Conservation (phyloP, 306 rosid species). For the Mucuna pruriens region DNA sequence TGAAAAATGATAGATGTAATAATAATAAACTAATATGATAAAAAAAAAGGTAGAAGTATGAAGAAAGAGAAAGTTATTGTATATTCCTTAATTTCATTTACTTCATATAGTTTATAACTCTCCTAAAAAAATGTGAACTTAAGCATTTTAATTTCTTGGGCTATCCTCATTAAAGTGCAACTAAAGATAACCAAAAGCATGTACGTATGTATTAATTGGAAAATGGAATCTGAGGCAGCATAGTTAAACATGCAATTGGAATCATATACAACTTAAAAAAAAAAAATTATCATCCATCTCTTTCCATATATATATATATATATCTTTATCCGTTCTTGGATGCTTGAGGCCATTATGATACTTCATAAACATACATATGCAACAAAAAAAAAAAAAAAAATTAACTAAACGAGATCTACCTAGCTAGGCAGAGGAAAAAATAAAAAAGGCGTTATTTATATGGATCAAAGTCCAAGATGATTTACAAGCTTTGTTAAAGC, state of each 20-base stretch:
- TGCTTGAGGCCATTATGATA: background rate
- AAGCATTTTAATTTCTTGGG: too few relatives aligned
- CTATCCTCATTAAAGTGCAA: too few relatives aligned
- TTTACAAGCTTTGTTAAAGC: slow-evolving; percentile 35
- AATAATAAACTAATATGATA: too few relatives aligned
- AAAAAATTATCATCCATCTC: too few relatives aligned
- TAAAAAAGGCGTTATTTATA: background rate
- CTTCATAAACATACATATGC: background rate
- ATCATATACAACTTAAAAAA: too few relatives aligned
- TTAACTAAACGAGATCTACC: background rate
- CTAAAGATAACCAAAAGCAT: background rate
- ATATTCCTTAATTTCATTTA: too few relatives aligned
- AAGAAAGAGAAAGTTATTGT: too few relatives aligned
- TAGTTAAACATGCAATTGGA: background rate
- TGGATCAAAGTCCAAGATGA: slow-evolving; percentile 24
- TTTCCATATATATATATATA: too few relatives aligned
- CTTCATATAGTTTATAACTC: too few relatives aligned
- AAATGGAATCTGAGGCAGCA: background rate
- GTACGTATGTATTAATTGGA: background rate
- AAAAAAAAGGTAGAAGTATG: too few relatives aligned
- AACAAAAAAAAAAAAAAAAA: background rate
- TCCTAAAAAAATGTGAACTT: too few relatives aligned
- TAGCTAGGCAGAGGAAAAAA: background rate
- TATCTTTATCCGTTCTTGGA: background rate
- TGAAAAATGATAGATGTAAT: too few relatives aligned